These are phyloP conservation scores for Trichosanthes cucumerina DNA, from an alignment of 306 rosid species.

Conservation along the genomic window DNA sequence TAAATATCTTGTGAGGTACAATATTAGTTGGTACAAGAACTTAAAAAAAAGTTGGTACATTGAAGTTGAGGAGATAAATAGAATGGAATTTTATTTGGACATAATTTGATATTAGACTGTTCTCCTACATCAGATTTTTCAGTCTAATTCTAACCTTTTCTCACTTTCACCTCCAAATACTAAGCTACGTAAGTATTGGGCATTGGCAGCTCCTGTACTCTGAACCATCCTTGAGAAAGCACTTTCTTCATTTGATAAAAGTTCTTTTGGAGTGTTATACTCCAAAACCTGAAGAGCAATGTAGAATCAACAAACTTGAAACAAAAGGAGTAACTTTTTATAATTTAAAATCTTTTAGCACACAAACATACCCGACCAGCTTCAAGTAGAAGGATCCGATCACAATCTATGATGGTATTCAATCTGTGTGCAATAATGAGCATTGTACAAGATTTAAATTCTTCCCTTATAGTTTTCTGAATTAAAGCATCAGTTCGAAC, in stretches of 20 bases:
- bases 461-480: slow-evolving; percentile 84
- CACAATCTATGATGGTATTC: slow-evolving; percentile 83
- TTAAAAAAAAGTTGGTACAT: no score
- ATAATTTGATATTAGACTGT: no score
- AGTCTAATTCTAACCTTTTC: no score
- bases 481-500: slow-evolving; percentile 92
- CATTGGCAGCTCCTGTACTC: slow-evolving; percentile 81
- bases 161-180: slow-evolving; percentile 33
- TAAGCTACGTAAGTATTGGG: slow-evolving; percentile 55
- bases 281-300: slow-evolving; percentile 54
- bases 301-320: slow-evolving; percentile 3
- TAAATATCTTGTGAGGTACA: no score
- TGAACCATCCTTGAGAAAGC: slow-evolving; percentile 82
- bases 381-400: slow-evolving; percentile 60
- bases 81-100: no score
- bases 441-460: slow-evolving; percentile 78
- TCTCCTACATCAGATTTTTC: no score
- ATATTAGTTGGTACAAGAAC: no score
- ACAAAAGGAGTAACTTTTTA: not conserved
- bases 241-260: slow-evolving; percentile 50
- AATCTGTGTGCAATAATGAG: slow-evolving; percentile 83
- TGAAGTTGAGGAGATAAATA: no score
- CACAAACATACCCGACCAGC: slow-evolving; percentile 54
- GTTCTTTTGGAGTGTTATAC: slow-evolving; percentile 52
- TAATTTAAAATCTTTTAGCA: not conserved